Evolutionary conservation across 768 basidiomycete species (phyloP).

Genomic region (Tricholoma terreum): DNA sequence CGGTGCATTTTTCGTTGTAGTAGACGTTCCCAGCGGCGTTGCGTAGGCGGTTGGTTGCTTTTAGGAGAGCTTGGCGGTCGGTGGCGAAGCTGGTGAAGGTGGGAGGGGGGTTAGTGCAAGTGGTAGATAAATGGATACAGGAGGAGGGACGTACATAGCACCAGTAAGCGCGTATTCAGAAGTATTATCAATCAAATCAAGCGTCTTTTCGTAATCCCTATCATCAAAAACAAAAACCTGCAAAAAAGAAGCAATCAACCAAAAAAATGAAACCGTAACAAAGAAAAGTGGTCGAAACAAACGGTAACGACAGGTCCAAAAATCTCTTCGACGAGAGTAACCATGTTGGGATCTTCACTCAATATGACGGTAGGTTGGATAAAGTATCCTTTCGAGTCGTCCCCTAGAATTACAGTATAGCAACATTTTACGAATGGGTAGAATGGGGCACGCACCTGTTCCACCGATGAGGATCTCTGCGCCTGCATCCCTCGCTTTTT

Average conservation of each 20-base stretch:
- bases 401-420: slow-evolving; percentile 40
- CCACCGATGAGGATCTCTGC: slow-evolving; percentile 90
- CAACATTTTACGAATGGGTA: neutral
- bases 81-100: slow-evolving; percentile 81
- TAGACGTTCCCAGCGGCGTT: slow-evolving; percentile 96
- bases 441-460: slow-evolving; percentile 41
- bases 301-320: slow-evolving; percentile 96
- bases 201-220: slow-evolving; percentile 78
- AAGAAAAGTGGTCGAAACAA: slow-evolving; percentile 15
- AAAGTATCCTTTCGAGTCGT: slow-evolving; percentile 91
- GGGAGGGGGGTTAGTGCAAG: slow-evolving; percentile 8
- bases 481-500: slow-evolving; percentile 85
- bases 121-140: neutral
- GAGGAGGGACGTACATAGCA: slow-evolving; percentile 61
- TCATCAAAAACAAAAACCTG: slow-evolving; percentile 92
- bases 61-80: slow-evolving; percentile 77
- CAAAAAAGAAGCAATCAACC: slow-evolving; percentile 4
- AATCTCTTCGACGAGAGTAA: slow-evolving; percentile 94
- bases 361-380: slow-evolving; percentile 93
- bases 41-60: slow-evolving; percentile 78
- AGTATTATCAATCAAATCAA: slow-evolving; percentile 82
- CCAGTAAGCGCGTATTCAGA: slow-evolving; percentile 94
- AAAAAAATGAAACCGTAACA: neutral
- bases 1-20: slow-evolving; percentile 98
- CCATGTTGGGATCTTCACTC: slow-evolving; percentile 82